phyloP scores from a whole-genome alignment of 2,329 filamentous ascomycete genomes.

The Pseudogymnoascus sp. region DNA sequence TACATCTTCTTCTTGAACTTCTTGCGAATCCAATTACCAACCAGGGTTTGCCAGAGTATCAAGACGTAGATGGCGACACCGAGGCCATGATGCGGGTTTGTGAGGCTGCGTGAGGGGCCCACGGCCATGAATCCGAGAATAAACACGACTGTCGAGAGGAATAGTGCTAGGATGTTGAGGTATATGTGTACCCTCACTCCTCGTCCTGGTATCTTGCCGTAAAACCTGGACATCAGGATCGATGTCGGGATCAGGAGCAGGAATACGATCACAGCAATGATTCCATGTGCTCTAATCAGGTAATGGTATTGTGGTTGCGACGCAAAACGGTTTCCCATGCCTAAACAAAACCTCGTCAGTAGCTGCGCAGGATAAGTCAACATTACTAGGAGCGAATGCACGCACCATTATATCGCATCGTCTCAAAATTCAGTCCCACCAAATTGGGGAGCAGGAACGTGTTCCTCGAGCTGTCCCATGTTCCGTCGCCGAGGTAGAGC shows the following conservation, averaged over 20 bases:
- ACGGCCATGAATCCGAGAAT: conserved; percentile 72
- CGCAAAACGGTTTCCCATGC: conserved; percentile 75
- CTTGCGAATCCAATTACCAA: conserved; percentile 51
- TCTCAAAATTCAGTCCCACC: conserved; percentile 67
- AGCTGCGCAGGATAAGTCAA: background rate
- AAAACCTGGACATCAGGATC: conserved; percentile 67
- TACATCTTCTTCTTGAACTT: conserved; percentile 34
- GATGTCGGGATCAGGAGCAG: conserved; percentile 64
- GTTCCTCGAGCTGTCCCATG: conserved; percentile 71
- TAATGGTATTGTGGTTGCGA: conserved; percentile 60
- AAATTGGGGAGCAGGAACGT: conserved; percentile 72
- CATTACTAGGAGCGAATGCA: background rate
- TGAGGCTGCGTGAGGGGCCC: conserved; percentile 59
- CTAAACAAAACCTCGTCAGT: conserved; percentile 31
- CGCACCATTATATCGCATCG: conserved; percentile 77
- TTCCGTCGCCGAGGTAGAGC: conserved; percentile 73
- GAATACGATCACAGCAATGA: conserved; percentile 65
- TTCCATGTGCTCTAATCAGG: conserved; percentile 62
- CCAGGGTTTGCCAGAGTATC: conserved; percentile 61
- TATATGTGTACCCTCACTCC: conserved; percentile 66
- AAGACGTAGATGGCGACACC: conserved; percentile 70
- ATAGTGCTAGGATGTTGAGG: conserved; percentile 59
- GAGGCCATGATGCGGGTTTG: conserved; percentile 80
- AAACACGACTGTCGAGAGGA: conserved; percentile 62
- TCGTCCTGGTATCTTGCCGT: conserved; percentile 49